Base-by-base conservation (phyloP, 1,139 yeast genomes). In the Blastobotrys aristatus region DNA sequence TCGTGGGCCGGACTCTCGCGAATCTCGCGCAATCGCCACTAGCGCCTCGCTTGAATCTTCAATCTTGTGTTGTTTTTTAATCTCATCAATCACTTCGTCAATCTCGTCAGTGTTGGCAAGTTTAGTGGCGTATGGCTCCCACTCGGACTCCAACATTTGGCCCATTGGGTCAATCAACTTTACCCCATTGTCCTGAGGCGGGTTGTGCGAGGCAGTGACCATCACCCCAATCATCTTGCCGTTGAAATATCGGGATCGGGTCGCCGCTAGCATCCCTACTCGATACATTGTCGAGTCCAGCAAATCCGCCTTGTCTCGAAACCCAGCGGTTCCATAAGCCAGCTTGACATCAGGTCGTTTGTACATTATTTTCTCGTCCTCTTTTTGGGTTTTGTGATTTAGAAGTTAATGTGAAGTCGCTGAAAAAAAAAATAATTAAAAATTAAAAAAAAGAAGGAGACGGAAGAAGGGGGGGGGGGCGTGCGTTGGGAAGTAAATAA, bases 181-280 rank as follows among this genome's bases (percentile, higher is more conserved):
- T 50, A 92, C 96, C n/a, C 98, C 98, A 58, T 92, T 92, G 62
- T 92, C 98, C 44, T 73, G 74, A 0, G 97, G 96, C 0, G 97
- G 97, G 60, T 92, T 92, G 65, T 92, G 98, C 1, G 96, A 87
- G 0, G 98, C 98, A 2, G 98, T 94, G 59, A 94, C 82, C 97
- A 94, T 92, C 10, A 89, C 84, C 11, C 73, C 74, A 41, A 90
- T 77, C 18, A 86, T 78, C 60, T 83, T 72, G 2, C 95, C 89
- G 1, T 70, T 68, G 42, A 85, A 70, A 55, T 71, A 76, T 55
- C 84, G 77, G 21, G 97, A 89, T 62, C 98, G 75, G 55, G 92
- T 71, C 3, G 83, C 71, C 0, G 98, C 97, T 37, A 90, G 65
- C 16, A 89, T 71, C 1, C 97, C 96, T 18, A 85, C 88, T 13